Percentiles rank a stretch among this genome's conserved stretches.
Evolutionary conservation across 805 yeast genomes (phyloP).

Genomic region (Saccharomycopsis oosterbeekiorum): DNA sequence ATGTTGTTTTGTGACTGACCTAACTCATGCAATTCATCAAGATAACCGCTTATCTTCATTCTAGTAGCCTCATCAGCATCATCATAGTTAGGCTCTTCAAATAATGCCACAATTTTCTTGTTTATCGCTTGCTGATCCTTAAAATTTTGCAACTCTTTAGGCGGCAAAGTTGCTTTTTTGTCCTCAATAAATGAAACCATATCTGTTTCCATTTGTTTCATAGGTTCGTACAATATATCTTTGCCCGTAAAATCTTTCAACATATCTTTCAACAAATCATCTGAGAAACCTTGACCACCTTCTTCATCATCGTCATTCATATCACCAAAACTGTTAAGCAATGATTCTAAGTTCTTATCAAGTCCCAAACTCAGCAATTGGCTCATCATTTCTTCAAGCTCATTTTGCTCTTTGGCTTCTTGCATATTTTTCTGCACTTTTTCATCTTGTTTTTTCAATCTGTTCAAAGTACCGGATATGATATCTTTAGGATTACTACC

Average conservation of each 20-base stretch:
- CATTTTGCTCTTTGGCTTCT: constrained; percentile 29
- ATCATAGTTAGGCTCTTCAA: constrained; percentile 54
- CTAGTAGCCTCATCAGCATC: constrained; percentile 36
- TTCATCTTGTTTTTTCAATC: constrained; percentile 69
- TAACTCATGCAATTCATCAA: constrained; percentile 62
- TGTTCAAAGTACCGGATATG: constrained; percentile 68
- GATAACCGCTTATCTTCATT: constrained; percentile 42
- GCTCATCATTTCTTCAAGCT: constrained; percentile 40
- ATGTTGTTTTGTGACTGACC: constrained; percentile 46
- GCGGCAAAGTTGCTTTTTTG: constrained; percentile 33
- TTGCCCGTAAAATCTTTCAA: constrained; percentile 76
- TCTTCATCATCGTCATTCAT: constrained; percentile 17
- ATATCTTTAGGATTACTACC: constrained; percentile 51
- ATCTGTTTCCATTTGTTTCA: constrained; percentile 66
- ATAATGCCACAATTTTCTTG: constrained; percentile 48
- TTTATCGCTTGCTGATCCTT: constrained; percentile 54
- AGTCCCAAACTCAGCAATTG: constrained; percentile 48
- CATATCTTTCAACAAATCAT: constrained; percentile 51
- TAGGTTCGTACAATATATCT: constrained; percentile 78
- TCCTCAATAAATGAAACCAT: constrained; percentile 62
- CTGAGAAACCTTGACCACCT: constrained; percentile 25
- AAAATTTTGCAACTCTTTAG: constrained; percentile 44
- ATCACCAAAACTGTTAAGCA: constrained; percentile 19
- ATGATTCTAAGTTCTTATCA: background rate
- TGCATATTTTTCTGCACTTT: constrained; percentile 52